These are phyloP conservation scores for Aplosporella prunicola DNA, from an alignment of 2,329 filamentous ascomycete species.

Conservation along the genomic window DNA sequence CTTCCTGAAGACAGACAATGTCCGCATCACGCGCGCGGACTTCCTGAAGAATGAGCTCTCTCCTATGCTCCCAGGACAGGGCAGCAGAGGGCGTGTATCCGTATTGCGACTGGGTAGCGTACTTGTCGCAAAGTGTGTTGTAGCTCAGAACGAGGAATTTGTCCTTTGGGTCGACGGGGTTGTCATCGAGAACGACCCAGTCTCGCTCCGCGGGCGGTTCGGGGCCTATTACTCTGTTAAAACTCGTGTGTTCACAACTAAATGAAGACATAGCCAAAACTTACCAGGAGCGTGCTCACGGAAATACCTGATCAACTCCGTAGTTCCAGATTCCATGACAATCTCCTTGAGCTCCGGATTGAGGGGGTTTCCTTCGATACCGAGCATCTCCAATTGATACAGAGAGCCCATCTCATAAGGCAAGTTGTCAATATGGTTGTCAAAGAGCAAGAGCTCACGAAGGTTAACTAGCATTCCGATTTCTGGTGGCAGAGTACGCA, in stretches of 20 bases:
- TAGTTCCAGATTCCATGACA: conserved; percentile 79
- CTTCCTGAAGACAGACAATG: conserved; percentile 87
- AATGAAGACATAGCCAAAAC: conserved; percentile 29
- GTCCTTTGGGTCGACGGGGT: conserved; percentile 42
- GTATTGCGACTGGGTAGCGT: conserved; percentile 74
- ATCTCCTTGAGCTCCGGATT: conserved; percentile 67
- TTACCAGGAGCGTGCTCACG: conserved; percentile 78
- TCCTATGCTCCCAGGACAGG: conserved; percentile 78
- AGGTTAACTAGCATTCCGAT: conserved; percentile 95
- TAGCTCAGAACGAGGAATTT: conserved; percentile 81
- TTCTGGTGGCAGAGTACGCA: conserved; percentile 74
- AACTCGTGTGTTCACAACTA: conserved; percentile 5
- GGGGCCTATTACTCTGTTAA: conserved; percentile 48
- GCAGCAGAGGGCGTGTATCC: conserved; percentile 81
- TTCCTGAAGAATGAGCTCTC: conserved; percentile 73
- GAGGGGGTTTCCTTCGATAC: conserved; percentile 84
- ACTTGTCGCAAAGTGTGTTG: conserved; percentile 93
- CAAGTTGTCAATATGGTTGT: conserved; percentile 75
- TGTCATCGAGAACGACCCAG: conserved; percentile 63
- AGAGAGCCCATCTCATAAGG: conserved; percentile 83
- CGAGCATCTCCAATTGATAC: conserved; percentile 78
- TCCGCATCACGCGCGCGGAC: conserved; percentile 72
- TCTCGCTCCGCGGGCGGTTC: conserved; percentile 66
- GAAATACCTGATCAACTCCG: conserved; percentile 70
- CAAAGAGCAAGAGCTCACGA: conserved; percentile 75